Evolutionary conservation across 495 filamentous ascomycete genomes (phyloP).

Genomic region (Trypethelium eluteriae): DNA sequence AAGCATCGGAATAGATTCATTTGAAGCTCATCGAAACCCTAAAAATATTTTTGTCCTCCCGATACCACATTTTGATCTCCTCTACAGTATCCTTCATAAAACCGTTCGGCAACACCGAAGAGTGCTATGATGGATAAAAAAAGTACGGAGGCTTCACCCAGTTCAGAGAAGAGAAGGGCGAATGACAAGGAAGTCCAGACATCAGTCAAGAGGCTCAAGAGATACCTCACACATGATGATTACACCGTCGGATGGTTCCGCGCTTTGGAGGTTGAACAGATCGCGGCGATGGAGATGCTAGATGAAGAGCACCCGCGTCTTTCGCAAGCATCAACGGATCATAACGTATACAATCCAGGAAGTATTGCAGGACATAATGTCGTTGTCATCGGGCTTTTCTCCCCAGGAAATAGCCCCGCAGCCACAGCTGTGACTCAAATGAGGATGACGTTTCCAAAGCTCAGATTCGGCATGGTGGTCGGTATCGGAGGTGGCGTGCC

Average conservation of each 20-base stretch:
- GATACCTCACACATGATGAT: constrained; percentile 5
- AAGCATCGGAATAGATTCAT: too few species aligned
- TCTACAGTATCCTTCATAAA: neutral
- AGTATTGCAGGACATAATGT: constrained; percentile 32
- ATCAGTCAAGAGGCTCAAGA: neutral
- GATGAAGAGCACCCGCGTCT: constrained; percentile 1
- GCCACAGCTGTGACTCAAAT: constrained; percentile 22
- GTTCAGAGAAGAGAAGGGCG: neutral
- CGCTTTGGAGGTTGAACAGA: constrained; percentile 8
- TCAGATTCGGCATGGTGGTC: constrained; percentile 1
- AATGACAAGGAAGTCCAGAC: neutral
- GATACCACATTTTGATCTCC: too few species aligned
- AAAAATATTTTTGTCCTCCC: too few species aligned
- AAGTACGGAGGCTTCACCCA: neutral
- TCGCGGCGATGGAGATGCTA: constrained; percentile 4
- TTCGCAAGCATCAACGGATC: constrained; percentile 14
- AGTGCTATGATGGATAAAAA: neutral
- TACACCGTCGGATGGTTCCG: constrained; percentile 10
- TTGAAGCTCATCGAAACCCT: too few species aligned
- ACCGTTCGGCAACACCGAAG: neutral
- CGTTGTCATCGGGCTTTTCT: constrained; percentile 33
- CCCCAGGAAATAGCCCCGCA: constrained; percentile 29
- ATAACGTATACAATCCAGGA: constrained; percentile 36
- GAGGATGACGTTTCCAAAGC: constrained; percentile 6
- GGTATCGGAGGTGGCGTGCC: constrained; percentile 34